Evolutionary conservation across 805 yeast genomes (phyloP), one percentile per base, ranked within the genome.

Genomic region (Schwanniomyces pseudopolymorphus): DNA sequence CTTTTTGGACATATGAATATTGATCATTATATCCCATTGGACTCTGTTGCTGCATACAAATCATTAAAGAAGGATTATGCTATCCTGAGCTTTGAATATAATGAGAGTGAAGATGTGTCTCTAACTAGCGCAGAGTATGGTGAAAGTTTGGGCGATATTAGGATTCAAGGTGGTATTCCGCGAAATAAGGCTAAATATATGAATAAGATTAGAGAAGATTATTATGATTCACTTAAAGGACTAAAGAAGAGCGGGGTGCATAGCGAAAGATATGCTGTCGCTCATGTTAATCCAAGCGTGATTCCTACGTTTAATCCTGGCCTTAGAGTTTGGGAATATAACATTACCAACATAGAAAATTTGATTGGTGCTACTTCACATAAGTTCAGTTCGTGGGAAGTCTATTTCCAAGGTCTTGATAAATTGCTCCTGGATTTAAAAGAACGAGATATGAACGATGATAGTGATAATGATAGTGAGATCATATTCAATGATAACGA

Each of bases 1-100:
- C 67, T 89, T 25, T 89, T 79, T 61, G 96, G 96, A 0, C 96
- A 89, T 61, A 89, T 89, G 96, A 89, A 89, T 64, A 72, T 88
- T 45, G 96, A 89, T 60, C 96, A 89, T 67, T 88, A 86, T 61
- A 75, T 87, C 39, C 89, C 95, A 0, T 70, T 85, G 49, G 92
- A 89, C 66, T 77, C 89, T 1, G 77, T 75, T 40, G 78, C 79
- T 53, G 88, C 94, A 0, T 83, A 87, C 70, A 73, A 75, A 48
- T 77, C 80, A 6, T 67, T 80, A 42, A 54, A 58, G 33, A 45
- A 58, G 13, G 35, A 31, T 31, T 31, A 31, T 31, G 35, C 35
- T 14, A 14, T 31, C 16, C 17, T 14, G 35, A 54, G 56, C 37
- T 40, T 43, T 52, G 44, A 59, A 14, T 21, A 20, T 11, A 26